These are phyloP conservation scores for Cunninghamia lanceolata DNA, from an alignment of 75 land plant genomes.

Conservation along the genomic window DNA sequence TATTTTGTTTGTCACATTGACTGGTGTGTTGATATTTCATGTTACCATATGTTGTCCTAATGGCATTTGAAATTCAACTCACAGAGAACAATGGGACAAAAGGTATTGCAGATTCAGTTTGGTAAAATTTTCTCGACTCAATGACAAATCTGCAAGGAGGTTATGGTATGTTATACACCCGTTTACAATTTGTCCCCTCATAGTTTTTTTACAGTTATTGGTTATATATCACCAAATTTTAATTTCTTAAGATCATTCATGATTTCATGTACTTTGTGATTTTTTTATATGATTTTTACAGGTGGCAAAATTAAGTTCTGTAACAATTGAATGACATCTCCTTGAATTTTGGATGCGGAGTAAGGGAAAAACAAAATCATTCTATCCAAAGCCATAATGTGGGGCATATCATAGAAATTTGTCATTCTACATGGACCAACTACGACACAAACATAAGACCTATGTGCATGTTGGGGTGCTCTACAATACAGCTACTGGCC, in stretches of 20 bases:
- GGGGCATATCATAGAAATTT: too few relatives aligned
- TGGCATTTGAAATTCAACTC: background rate
- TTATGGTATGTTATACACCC: background rate
- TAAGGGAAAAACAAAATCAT: too few relatives aligned
- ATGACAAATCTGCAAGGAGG: background rate
- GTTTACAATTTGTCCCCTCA: background rate
- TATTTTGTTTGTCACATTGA: background rate
- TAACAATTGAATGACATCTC: background rate
- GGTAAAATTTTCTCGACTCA: background rate
- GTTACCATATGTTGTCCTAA: background rate
- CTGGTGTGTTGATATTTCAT: background rate
- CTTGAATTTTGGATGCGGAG: too few relatives aligned
- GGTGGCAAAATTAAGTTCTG: background rate
- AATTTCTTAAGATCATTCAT: background rate
- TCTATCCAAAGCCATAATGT: too few relatives aligned
- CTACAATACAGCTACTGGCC: too few relatives aligned
- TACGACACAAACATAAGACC: too few relatives aligned
- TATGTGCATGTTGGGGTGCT: too few relatives aligned
- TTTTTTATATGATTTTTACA: background rate
- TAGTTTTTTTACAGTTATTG: background rate
- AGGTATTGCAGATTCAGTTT: background rate
- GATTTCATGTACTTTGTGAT: background rate
- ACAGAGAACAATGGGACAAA: background rate
- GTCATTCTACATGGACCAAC: too few relatives aligned
- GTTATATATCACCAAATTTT: background rate